These are phyloP conservation scores for Zhuliangozyma blackwelliae DNA, from an alignment of 1,139 yeast genomes.

Conservation along the genomic window DNA sequence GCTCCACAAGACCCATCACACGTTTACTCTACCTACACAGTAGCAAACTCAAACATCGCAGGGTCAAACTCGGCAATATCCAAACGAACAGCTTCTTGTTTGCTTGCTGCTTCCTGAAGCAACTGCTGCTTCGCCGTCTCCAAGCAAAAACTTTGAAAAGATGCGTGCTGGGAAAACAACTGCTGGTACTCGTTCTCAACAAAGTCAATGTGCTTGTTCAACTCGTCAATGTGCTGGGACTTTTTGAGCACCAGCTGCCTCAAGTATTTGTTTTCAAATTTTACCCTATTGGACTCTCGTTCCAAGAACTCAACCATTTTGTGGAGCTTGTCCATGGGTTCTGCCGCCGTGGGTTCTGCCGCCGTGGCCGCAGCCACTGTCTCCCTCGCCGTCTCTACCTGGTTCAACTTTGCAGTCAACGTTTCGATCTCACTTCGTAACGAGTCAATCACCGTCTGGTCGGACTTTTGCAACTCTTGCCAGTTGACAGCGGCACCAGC, in stretches of 20 bases:
- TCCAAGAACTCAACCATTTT: slow-evolving; percentile 31
- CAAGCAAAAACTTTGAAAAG: neutral
- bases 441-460: slow-evolving; percentile 25
- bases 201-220: slow-evolving; percentile 25
- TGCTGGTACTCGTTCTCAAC: slow-evolving; percentile 21
- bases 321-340: slow-evolving; percentile 14
- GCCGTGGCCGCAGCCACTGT: slow-evolving; percentile 1
- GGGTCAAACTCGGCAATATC: slow-evolving; percentile 10
- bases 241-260: slow-evolving; percentile 15
- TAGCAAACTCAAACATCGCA: neutral
- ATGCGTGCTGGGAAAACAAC: slow-evolving; percentile 4
- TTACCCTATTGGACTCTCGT: slow-evolving; percentile 22
- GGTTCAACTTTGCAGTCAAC: slow-evolving; percentile 24
- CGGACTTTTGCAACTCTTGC: slow-evolving; percentile 24
- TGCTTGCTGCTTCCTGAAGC: slow-evolving; percentile 1
- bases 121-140: slow-evolving; percentile 3
- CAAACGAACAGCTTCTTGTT: slow-evolving; percentile 1
- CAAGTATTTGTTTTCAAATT: slow-evolving; percentile 35
- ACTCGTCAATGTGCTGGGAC: slow-evolving; percentile 22
- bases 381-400: slow-evolving; percentile 2
- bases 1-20: no score
- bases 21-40: no score
- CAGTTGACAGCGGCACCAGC: slow-evolving; percentile 27
- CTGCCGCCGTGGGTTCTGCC: slow-evolving; percentile 1
- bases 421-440: slow-evolving; percentile 28